Evolutionary conservation across 2,329 filamentous ascomycete species (phyloP).

Genomic region (Scytalidium sp.): DNA sequence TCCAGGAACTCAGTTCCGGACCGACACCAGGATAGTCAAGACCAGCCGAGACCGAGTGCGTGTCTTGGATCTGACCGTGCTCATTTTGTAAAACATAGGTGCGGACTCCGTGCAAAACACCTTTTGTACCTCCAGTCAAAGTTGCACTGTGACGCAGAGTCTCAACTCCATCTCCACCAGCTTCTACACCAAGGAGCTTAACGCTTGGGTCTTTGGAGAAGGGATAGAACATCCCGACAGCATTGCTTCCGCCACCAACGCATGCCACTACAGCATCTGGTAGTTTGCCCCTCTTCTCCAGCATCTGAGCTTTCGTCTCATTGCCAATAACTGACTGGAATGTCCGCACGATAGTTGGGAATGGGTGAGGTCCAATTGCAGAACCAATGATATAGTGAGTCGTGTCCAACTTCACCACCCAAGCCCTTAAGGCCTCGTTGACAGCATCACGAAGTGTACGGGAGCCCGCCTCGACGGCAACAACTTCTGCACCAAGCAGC

Average conservation of each 20-base stretch:
- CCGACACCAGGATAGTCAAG: slow-evolving; percentile 97
- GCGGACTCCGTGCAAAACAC: slow-evolving; percentile 91
- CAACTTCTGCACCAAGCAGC: slow-evolving; percentile 86
- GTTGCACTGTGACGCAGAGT: slow-evolving; percentile 86
- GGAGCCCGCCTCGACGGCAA: slow-evolving; percentile 89
- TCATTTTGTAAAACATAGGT: slow-evolving; percentile 94
- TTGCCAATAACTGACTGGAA: slow-evolving; percentile 97
- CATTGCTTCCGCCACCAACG: slow-evolving; percentile 93
- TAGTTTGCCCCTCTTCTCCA: slow-evolving; percentile 77
- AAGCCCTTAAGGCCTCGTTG: slow-evolving; percentile 91
- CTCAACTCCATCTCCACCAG: slow-evolving; percentile 88
- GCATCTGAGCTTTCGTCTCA: slow-evolving; percentile 92
- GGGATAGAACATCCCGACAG: slow-evolving; percentile 96
- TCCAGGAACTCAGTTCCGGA: slow-evolving; percentile 89
- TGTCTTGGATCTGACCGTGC: slow-evolving; percentile 90
- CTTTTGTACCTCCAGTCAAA: slow-evolving; percentile 79
- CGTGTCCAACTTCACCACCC: slow-evolving; percentile 88
- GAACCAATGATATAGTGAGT: slow-evolving; percentile 99
- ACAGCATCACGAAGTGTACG: slow-evolving; percentile 82
- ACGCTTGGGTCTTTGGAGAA: slow-evolving; percentile 84
- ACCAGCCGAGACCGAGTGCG: slow-evolving; percentile 93
- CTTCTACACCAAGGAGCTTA: slow-evolving; percentile 90
- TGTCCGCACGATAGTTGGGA: slow-evolving; percentile 94
- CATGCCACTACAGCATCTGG: slow-evolving; percentile 96
- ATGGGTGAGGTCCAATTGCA: slow-evolving; percentile 95